phyloP scores from a whole-genome alignment of 768 basidiomycete species.

The Cystobasidium onofrii region DNA sequence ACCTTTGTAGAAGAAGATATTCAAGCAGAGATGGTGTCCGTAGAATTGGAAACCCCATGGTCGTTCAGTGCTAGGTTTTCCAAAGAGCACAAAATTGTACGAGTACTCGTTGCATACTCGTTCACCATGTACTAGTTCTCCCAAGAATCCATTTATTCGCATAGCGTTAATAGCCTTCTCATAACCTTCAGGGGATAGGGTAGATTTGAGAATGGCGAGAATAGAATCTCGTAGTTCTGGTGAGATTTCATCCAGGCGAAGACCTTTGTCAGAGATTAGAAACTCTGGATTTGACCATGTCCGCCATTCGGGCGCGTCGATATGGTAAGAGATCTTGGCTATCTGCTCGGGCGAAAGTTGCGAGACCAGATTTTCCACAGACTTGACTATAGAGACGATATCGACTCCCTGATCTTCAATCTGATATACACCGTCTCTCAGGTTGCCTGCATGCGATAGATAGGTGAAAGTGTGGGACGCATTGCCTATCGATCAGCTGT shows the following conservation, averaged over 20 bases:
- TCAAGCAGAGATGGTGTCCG: constrained; percentile 44
- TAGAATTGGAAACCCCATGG: constrained; percentile 43
- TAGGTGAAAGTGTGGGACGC: background rate
- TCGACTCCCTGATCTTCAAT: constrained; percentile 42
- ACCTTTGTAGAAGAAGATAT: constrained; percentile 41
- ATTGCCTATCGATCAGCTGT: background rate
- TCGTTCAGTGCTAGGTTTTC: constrained; percentile 30
- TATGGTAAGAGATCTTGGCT: background rate
- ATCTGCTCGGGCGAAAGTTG: constrained; percentile 33
- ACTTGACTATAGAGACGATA: constrained; percentile 36
- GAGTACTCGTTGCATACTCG: constrained; percentile 41
- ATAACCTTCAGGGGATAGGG: constrained; percentile 40
- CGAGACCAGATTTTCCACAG: constrained; percentile 36
- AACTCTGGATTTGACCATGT: constrained; percentile 36
- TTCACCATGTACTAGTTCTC: constrained; percentile 40
- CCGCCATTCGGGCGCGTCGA: constrained; percentile 29
- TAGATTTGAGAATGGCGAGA: constrained; percentile 40
- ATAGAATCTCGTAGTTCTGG: constrained; percentile 35
- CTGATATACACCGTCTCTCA: constrained; percentile 25
- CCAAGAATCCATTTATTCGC: constrained; percentile 42
- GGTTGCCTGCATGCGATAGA: background rate
- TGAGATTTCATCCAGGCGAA: constrained; percentile 42
- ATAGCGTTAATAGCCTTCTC: constrained; percentile 41
- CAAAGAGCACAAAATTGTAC: constrained; percentile 39
- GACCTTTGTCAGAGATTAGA: constrained; percentile 36